Evolutionary conservation across 164 flowering plant genomes (phyloP), one percentile per base, ranked within the genome.

Genomic region (Santalum album): DNA sequence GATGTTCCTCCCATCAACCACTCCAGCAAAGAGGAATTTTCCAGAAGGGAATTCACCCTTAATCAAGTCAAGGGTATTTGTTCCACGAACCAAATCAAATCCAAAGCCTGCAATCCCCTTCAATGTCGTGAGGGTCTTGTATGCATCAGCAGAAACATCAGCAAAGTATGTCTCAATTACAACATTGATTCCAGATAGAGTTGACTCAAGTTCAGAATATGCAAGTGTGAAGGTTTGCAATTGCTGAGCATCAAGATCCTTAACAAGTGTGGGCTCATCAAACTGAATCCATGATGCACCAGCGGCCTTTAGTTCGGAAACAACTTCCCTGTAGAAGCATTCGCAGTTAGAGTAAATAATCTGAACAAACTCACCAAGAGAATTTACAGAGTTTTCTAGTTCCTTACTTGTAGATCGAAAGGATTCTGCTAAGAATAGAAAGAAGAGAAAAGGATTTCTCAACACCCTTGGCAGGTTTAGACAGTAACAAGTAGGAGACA

Each of bases 1-100:
- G 53, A 90, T 85, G 70, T 90, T 90, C 71, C 98, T 84, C 63
- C 98, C 98, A 72, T 90, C 98, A 65, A 90, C 95, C 35, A 90
- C 71, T 56, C 97, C 97, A 76, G 96, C 96, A 77, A 87, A 90
- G 9, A 90, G 80, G 69, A 65, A 78, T 61, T 84, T 90, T 38
- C 76, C 86, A 10, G 74, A 53, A 25, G 97, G 97, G 61, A 84
- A 90, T 40, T 65, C 87, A 55, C 62, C 56, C 65, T 81, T 85
- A 56, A 87, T 75, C 73, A 83, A 69, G 43, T 81, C 90, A 64
- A 87, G 74, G 49, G 90, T 81, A 68, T 83, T 65, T 25, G 76
- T 21, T 61, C 96, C 96, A 66, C 92, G 96, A 54, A 85, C 78
- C 59, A 87, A 65, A 62, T 87, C 96, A 74, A 87, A 87, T 21